Conservation (phyloP, 2,329 filamentous ascomycete genomes). For the Cyphellophora europaea region DNA sequence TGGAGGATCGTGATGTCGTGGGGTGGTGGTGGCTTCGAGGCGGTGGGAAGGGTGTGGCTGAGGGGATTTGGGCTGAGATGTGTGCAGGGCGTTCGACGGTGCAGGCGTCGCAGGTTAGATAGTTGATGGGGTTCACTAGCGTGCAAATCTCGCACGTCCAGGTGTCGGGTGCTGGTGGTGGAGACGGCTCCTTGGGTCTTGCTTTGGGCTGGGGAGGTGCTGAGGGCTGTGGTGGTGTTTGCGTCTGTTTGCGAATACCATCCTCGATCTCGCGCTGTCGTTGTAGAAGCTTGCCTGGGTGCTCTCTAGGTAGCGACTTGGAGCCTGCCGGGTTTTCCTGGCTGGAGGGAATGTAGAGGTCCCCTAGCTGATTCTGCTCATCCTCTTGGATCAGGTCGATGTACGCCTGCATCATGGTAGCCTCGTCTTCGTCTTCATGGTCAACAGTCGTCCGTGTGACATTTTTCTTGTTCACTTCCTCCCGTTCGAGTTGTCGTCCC, state of each 20-base stretch:
- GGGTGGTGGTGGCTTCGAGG: constrained; percentile 13
- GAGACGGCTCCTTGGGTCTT: constrained; percentile 4
- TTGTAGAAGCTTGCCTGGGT: background rate
- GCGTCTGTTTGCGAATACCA: background rate
- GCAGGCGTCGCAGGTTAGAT: constrained; percentile 53
- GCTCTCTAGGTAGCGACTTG: constrained; percentile 1
- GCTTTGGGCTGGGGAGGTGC: constrained; percentile 1
- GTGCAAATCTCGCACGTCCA: constrained; percentile 56
- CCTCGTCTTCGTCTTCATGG: constrained; percentile 80
- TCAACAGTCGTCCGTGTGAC: constrained; percentile 78
- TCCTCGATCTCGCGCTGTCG: constrained; percentile 3
- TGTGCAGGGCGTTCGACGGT: constrained; percentile 41
- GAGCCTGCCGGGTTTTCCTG: constrained; percentile 42
- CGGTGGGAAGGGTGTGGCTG: constrained; percentile 11
- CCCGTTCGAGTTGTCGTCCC: constrained; percentile 56
- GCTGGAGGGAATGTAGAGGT: constrained; percentile 44
- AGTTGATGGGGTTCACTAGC: constrained; percentile 50
- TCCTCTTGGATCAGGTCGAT: constrained; percentile 84
- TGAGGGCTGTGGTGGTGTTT: constrained; percentile 1
- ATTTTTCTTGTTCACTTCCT: constrained; percentile 55
- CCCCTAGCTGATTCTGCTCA: constrained; percentile 50
- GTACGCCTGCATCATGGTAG: constrained; percentile 73
- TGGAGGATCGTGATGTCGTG: constrained; percentile 11
- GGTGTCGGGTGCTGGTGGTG: constrained; percentile 26
- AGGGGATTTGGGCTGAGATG: background rate